Conservation (phyloP, 108 stramenopile species). For the Cylindrotheca fusiformis region DNA sequence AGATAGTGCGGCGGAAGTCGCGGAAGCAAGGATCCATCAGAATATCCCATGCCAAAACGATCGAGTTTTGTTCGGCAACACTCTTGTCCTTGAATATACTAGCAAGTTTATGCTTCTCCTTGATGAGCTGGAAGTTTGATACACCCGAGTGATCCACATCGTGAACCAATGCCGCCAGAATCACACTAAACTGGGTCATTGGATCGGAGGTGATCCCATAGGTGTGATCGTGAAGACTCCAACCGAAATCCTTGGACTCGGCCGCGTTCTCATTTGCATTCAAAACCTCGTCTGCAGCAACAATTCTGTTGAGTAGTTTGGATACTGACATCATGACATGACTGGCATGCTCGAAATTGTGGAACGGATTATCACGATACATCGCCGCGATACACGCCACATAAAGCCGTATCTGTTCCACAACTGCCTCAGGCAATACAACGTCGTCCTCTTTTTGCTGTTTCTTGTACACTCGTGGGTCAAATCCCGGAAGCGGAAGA, state of each 20-base stretch:
- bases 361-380: constrained; percentile 39
- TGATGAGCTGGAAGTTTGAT: constrained; percentile 32
- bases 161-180: constrained; percentile 40
- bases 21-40: constrained; percentile 26
- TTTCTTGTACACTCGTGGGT: constrained; percentile 7
- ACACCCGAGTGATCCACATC: constrained; percentile 51
- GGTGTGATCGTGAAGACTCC: constrained; percentile 11
- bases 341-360: constrained; percentile 55
- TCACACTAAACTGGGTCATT: constrained; percentile 34
- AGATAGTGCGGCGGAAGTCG: constrained; percentile 21
- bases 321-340: constrained; percentile 12
- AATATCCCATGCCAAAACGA: constrained; percentile 33
- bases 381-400: constrained; percentile 27
- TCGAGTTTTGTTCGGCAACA: constrained; percentile 39
- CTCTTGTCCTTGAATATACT: constrained; percentile 27
- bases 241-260: constrained; percentile 3
- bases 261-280: constrained; percentile 1
- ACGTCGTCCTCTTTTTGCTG: constrained; percentile 17
- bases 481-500: constrained; percentile 15
- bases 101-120: constrained; percentile 22
- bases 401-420: constrained; percentile 34
- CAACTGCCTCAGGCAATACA: constrained; percentile 7
- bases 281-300: constrained; percentile 1
- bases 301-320: constrained; percentile 6
- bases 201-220: constrained; percentile 29